These are phyloP conservation scores for Penicillium salamii DNA, from an alignment of 495 filamentous ascomycete species.

Conservation along the genomic window DNA sequence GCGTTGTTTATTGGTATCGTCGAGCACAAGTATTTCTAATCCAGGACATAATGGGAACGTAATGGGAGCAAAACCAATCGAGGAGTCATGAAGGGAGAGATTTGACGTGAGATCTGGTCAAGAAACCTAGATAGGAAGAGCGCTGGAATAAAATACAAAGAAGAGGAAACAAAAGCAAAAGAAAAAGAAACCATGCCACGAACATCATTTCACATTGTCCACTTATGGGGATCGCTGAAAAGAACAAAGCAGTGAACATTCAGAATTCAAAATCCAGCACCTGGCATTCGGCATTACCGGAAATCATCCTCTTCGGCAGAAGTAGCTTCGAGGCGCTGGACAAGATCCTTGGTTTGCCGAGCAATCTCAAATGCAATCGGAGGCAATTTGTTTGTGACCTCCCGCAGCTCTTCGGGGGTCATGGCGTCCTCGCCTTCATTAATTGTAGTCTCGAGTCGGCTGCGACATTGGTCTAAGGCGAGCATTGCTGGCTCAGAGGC, in stretches of 20 bases:
- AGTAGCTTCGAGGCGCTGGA: constrained; percentile 39
- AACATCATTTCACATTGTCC: constrained; percentile 42
- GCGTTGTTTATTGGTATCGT: neutral
- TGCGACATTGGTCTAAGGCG: constrained; percentile 60
- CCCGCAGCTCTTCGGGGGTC: constrained; percentile 53
- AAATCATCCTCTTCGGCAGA: constrained; percentile 44
- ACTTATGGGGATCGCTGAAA: constrained; percentile 39
- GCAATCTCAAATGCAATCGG: constrained; percentile 88
- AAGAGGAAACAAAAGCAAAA: constrained; percentile 8
- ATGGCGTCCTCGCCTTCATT: constrained; percentile 57
- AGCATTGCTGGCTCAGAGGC: constrained; percentile 60
- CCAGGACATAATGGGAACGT: neutral
- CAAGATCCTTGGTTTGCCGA: constrained; percentile 75
- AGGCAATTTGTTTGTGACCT: constrained; percentile 68
- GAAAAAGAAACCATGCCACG: constrained; percentile 24
- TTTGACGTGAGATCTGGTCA: neutral
- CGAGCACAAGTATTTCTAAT: neutral
- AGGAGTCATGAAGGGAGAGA: neutral
- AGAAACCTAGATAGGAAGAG: neutral
- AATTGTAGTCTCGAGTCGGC: constrained; percentile 65
- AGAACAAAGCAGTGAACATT: constrained; percentile 9
- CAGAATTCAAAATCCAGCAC: neutral
- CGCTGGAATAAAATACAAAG: constrained; percentile 5
- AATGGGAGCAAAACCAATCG: neutral
- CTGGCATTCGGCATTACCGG: constrained; percentile 33